Evolutionary conservation across 441 rosid genomes (phyloP).

Genomic region (Arabidopsis hybrid): DNA sequence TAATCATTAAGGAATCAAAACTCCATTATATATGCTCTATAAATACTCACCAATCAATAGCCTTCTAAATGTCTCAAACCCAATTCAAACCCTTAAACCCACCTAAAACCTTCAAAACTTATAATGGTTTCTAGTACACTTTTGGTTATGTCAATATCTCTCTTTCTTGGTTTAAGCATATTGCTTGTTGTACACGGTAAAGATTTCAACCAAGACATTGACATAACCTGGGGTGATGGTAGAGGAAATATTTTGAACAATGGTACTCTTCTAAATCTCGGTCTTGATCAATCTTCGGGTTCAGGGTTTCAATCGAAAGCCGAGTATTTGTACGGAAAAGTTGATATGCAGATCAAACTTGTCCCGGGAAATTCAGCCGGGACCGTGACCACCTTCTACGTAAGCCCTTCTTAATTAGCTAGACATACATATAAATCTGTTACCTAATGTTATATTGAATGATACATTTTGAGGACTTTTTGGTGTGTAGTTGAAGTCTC

Average conservation of each 20-base stretch:
- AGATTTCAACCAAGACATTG: slow-evolving; percentile 51
- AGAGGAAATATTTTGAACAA: slow-evolving; percentile 50
- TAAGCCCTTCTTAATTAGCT: slow-evolving; percentile 34
- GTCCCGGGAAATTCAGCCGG: slow-evolving; percentile 72
- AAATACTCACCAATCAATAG: slow-evolving; percentile 24
- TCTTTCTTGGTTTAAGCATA: slow-evolving; percentile 27
- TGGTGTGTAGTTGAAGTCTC: slow-evolving; percentile 53
- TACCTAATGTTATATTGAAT: neutral
- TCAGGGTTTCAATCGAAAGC: slow-evolving; percentile 67
- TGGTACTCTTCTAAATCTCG: slow-evolving; percentile 54
- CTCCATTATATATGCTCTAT: neutral
- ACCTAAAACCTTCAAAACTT: slow-evolving; percentile 16
- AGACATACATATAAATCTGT: neutral
- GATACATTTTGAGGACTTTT: neutral
- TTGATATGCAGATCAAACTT: slow-evolving; percentile 68
- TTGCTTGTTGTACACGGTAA: slow-evolving; percentile 34
- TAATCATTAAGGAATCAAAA: slow-evolving; percentile 17
- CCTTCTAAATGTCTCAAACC: slow-evolving; percentile 29
- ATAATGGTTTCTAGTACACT: slow-evolving; percentile 27
- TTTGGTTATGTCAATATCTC: slow-evolving; percentile 17
- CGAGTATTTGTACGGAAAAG: slow-evolving; percentile 57
- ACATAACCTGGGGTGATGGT: slow-evolving; percentile 60
- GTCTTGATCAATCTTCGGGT: slow-evolving; percentile 59
- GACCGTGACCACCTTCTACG: slow-evolving; percentile 69
- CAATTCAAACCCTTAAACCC: slow-evolving; percentile 17